Evolutionary conservation across 2,329 filamentous ascomycete species (phyloP).

Genomic region (Cladosporium sp.): DNA sequence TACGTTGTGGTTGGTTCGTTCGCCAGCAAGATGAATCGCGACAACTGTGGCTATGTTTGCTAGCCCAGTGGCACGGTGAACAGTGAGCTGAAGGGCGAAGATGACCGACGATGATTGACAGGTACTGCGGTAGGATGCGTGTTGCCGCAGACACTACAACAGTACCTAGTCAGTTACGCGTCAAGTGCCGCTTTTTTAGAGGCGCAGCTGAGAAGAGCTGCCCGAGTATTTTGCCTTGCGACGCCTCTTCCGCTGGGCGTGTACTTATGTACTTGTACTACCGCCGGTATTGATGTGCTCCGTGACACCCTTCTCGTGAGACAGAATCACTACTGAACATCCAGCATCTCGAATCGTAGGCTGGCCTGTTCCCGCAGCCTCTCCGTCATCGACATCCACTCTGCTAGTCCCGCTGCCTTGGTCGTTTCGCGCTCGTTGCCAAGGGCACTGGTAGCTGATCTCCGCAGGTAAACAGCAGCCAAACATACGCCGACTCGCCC

Average conservation of each 20-base stretch:
- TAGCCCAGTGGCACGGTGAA: no score
- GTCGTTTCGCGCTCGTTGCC: background rate
- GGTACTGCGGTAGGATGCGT: background rate
- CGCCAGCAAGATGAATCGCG: no score
- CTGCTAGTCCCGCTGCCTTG: background rate
- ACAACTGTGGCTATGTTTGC: no score
- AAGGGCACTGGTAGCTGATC: no score
- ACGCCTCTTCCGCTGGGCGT: background rate
- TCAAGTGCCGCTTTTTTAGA: background rate
- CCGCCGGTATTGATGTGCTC: background rate
- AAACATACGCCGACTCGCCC: background rate
- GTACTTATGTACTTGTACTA: slow-evolving; percentile 3
- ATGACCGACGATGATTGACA: background rate
- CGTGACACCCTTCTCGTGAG: background rate
- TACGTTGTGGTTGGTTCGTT: no score
- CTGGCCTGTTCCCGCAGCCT: background rate
- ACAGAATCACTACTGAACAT: background rate
- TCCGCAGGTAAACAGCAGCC: background rate
- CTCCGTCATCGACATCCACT: background rate
- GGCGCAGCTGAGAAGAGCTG: background rate
- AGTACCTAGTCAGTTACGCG: background rate
- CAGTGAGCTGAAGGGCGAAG: background rate
- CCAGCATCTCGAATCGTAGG: background rate
- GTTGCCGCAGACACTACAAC: background rate
- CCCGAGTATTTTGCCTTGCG: background rate